Percentiles rank a stretch among this genome's conserved stretches.
phyloP scores from a whole-genome alignment of 257 asterid species.

The Paraleonurus japonicus region DNA sequence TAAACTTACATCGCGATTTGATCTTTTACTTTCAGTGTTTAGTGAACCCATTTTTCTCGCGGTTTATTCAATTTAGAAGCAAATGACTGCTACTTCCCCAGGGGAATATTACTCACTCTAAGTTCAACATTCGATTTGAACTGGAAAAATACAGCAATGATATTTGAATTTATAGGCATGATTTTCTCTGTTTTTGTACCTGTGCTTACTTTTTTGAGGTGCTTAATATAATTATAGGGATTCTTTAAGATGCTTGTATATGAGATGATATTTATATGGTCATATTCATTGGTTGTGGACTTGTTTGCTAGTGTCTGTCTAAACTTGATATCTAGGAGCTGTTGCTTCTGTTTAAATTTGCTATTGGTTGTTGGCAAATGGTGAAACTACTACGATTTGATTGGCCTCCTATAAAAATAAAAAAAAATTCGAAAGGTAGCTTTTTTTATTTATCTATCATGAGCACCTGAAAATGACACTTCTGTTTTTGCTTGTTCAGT shows the following conservation, averaged over 20 bases:
- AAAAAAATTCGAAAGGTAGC: neutral
- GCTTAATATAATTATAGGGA: neutral
- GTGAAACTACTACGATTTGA: conserved; percentile 28
- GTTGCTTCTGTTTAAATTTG: conserved; percentile 26
- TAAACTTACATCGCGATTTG: conserved; percentile 16
- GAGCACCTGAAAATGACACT: conserved; percentile 32
- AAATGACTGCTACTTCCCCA: conserved; percentile 3
- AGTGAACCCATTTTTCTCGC: neutral
- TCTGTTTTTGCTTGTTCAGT: conserved; percentile 29
- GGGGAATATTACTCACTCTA: neutral
- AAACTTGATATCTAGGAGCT: conserved; percentile 17
- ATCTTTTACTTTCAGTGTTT: neutral
- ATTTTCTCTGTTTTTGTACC: neutral
- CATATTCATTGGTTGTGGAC: conserved; percentile 2
- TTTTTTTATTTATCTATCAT: conserved; percentile 21
- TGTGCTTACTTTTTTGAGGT: neutral
- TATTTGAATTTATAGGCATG: conserved; percentile 1
- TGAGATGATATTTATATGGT: conserved; percentile 13
- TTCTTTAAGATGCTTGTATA: conserved; percentile 14
- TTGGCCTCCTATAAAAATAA: conserved; percentile 19
- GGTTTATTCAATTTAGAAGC: neutral
- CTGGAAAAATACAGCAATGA: neutral
- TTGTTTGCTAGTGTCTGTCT: neutral
- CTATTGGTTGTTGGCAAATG: conserved; percentile 15
- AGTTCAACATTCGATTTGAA: neutral